A percentile compares a stretch with the other conserved stretches of the same genome.
Conservation (phyloP, 305 asterid genomes). For the Stenogyne calaminthoides region DNA sequence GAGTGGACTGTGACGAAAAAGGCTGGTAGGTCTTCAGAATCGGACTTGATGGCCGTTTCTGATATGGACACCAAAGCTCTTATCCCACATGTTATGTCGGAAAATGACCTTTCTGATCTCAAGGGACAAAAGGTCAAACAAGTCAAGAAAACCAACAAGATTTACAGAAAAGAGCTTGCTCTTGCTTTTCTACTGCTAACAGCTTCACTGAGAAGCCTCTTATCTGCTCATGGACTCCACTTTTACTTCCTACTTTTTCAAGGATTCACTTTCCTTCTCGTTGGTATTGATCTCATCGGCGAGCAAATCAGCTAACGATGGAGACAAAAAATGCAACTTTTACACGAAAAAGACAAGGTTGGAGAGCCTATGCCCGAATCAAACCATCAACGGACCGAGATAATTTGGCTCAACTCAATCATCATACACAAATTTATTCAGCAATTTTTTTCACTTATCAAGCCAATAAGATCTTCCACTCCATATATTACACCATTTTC, state of each 20-base stretch:
- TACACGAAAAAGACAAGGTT: neutral
- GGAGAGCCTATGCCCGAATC: neutral
- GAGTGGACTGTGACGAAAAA: constrained; percentile 76
- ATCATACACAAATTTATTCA: constrained; percentile 8
- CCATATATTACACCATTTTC: constrained; percentile 7
- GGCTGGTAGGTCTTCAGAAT: constrained; percentile 61
- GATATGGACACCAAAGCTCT: constrained; percentile 38
- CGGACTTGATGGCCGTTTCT: constrained; percentile 52
- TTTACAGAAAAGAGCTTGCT: constrained; percentile 64
- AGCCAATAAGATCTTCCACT: constrained; percentile 12
- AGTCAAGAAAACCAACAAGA: constrained; percentile 54
- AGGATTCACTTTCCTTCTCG: constrained; percentile 65
- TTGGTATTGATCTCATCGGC: constrained; percentile 69
- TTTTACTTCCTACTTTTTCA: constrained; percentile 76
- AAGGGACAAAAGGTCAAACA: constrained; percentile 26
- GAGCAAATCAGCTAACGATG: constrained; percentile 51
- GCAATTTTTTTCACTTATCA: constrained; percentile 21
- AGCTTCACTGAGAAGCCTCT: constrained; percentile 62
- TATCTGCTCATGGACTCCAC: constrained; percentile 72
- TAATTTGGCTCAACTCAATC: neutral
- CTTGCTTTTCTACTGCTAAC: constrained; percentile 64
- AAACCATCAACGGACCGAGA: neutral
- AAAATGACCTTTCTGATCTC: constrained; percentile 38
- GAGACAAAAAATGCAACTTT: neutral
- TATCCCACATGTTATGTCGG: constrained; percentile 41